phyloP scores from a whole-genome alignment of 129 eudicot species.

The sunflower (Helianthus annuus) region HanXRQr2.0-SUNRISE NC_035444.2:29861609-29862108 shows the following conservation, averaged over 20 bases:
- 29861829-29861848: neutral
- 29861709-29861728: too few relatives aligned
- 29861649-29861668: too few relatives aligned
- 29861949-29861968: neutral
- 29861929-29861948: neutral
- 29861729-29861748: neutral
- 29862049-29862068: constrained; percentile 32
- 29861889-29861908: constrained; percentile 7
- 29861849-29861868: neutral
- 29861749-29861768: neutral
- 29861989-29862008: constrained; percentile 5
- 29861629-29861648: too few relatives aligned
- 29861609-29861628: too few relatives aligned
- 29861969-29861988: neutral
- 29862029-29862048: constrained; percentile 2
- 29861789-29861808: neutral
- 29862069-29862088: constrained; percentile 35
- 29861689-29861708: too few relatives aligned
- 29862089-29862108: too few relatives aligned
- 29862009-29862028: constrained; percentile 11
- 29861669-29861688: too few relatives aligned
- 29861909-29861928: neutral
- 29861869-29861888: neutral
- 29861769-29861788: neutral
- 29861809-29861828: neutral